These are phyloP conservation scores for Venturia pyrina DNA, from an alignment of 2,329 filamentous ascomycete species.

Conservation along the genomic window DNA sequence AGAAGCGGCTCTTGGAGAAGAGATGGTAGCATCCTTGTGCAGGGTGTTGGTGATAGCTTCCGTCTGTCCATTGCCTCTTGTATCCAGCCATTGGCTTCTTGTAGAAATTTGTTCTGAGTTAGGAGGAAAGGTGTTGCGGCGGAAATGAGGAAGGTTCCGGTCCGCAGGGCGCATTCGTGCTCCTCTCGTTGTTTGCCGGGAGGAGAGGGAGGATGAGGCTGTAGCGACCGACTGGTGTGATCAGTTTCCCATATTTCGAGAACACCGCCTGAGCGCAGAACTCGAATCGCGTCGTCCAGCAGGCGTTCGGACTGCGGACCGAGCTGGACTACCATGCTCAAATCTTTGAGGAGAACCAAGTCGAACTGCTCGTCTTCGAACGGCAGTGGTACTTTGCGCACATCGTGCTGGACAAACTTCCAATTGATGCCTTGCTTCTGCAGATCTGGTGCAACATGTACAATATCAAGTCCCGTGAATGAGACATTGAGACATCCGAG, in stretches of 20 bases:
- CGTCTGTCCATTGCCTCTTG: conserved; percentile 63
- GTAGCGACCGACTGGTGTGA: conserved; percentile 69
- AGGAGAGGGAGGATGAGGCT: conserved; percentile 61
- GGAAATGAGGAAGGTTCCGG: conserved; percentile 74
- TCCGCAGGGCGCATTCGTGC: conserved; percentile 52
- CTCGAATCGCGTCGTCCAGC: conserved; percentile 65
- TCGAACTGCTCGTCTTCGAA: conserved; percentile 75
- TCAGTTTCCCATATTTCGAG: conserved; percentile 89
- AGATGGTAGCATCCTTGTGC: conserved; percentile 63
- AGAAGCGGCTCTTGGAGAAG: conserved; percentile 77
- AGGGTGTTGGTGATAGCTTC: conserved; percentile 64
- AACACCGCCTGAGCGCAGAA: conserved; percentile 67
- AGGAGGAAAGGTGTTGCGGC: conserved; percentile 72
- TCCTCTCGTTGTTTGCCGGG: conserved; percentile 46
- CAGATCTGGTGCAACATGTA: conserved; percentile 56
- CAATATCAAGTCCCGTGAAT: conserved; percentile 77
- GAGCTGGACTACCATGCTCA: conserved; percentile 57
- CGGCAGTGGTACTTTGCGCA: conserved; percentile 65
- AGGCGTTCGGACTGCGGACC: conserved; percentile 43
- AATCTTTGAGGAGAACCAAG: conserved; percentile 79
- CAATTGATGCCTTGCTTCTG: conserved; percentile 69
- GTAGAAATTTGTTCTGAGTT: conserved; percentile 70
- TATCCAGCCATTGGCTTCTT: conserved; percentile 78
- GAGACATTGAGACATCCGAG: conserved; percentile 59
- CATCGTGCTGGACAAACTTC: conserved; percentile 80